Evolutionary conservation across 257 asterid genomes (phyloP).

Genomic region (Mentha longifolia): DNA sequence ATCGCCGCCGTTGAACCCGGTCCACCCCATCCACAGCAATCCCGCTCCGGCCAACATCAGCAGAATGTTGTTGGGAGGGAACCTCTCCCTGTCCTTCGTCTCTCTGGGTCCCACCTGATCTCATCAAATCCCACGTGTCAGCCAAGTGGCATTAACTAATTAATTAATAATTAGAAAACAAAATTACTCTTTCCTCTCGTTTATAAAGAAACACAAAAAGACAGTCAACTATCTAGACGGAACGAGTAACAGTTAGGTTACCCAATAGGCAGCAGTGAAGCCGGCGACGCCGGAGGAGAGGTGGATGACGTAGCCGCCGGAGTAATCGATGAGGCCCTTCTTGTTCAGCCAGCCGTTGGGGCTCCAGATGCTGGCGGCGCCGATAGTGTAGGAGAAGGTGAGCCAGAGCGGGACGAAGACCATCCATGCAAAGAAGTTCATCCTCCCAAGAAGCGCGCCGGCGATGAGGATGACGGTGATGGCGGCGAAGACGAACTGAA

Average conservation of each 20-base stretch:
- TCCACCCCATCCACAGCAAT: constrained; percentile 87
- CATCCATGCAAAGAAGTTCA: constrained; percentile 87
- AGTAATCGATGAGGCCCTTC: constrained; percentile 72
- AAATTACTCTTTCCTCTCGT: too few relatives aligned
- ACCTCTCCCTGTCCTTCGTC: constrained; percentile 59
- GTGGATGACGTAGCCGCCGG: constrained; percentile 81
- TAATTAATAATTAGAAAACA: too few relatives aligned
- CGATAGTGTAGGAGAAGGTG: constrained; percentile 70
- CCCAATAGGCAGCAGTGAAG: constrained; percentile 90
- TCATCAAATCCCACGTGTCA: not conserved
- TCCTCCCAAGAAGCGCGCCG: constrained; percentile 80
- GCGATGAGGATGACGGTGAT: constrained; percentile 71
- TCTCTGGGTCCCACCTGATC: constrained; percentile 77
- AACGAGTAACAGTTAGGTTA: too few relatives aligned
- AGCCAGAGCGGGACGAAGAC: constrained; percentile 79
- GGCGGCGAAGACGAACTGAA: constrained; percentile 87
- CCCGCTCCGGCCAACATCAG: constrained; percentile 83
- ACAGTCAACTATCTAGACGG: too few relatives aligned
- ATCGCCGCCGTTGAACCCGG: constrained; percentile 86
- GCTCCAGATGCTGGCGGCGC: constrained; percentile 76
- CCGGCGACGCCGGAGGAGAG: constrained; percentile 86
- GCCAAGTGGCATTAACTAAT: too few relatives aligned
- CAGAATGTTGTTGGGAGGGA: constrained; percentile 71
- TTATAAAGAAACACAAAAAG: too few relatives aligned
- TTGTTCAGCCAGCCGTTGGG: constrained; percentile 63